A percentile compares a stretch with the other conserved stretches of the same genome.
These are phyloP conservation scores for Magnolia changhungtana DNA, from an alignment of 164 flowering plant genomes.

Conservation along the genomic window DNA sequence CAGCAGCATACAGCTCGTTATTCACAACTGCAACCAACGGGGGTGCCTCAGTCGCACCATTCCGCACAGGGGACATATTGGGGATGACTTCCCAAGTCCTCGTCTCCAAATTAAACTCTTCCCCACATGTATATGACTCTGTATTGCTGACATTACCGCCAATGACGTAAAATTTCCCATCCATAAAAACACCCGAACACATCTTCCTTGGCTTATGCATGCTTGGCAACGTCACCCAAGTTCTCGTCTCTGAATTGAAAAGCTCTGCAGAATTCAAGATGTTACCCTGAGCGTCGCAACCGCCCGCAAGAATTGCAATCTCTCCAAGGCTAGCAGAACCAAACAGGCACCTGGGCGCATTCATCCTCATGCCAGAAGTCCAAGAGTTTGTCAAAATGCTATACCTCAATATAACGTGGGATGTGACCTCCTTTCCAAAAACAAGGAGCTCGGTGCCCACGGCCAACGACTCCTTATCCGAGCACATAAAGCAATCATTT, in stretches of 20 bases:
- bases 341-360: slow-evolving; percentile 77
- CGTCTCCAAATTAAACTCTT: slow-evolving; percentile 71
- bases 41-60: slow-evolving; percentile 58
- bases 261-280: slow-evolving; percentile 70
- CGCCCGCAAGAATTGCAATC: slow-evolving; percentile 89
- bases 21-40: slow-evolving; percentile 90
- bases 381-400: slow-evolving; percentile 79
- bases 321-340: slow-evolving; percentile 92
- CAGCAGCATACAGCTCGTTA: slow-evolving; percentile 85
- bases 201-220: slow-evolving; percentile 84
- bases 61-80: slow-evolving; percentile 70
- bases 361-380: slow-evolving; percentile 75
- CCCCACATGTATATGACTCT: slow-evolving; percentile 68
- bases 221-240: slow-evolving; percentile 59
- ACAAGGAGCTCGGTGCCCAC: slow-evolving; percentile 97
- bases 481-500: slow-evolving; percentile 67
- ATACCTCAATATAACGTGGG: slow-evolving; percentile 67
- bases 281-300: slow-evolving; percentile 69
- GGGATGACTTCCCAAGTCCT: slow-evolving; percentile 74
- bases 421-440: slow-evolving; percentile 64
- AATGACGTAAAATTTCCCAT: slow-evolving; percentile 80
- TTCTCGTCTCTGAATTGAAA: slow-evolving; percentile 70
- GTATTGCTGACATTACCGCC: slow-evolving; percentile 64
- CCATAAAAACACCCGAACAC: slow-evolving; percentile 96
- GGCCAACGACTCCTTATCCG: slow-evolving; percentile 92